A percentile compares a stretch with the other conserved stretches of the same genome.
phyloP scores from a whole-genome alignment of 2,329 filamentous ascomycete species.

The Diaporthe citriasiana region DNA sequence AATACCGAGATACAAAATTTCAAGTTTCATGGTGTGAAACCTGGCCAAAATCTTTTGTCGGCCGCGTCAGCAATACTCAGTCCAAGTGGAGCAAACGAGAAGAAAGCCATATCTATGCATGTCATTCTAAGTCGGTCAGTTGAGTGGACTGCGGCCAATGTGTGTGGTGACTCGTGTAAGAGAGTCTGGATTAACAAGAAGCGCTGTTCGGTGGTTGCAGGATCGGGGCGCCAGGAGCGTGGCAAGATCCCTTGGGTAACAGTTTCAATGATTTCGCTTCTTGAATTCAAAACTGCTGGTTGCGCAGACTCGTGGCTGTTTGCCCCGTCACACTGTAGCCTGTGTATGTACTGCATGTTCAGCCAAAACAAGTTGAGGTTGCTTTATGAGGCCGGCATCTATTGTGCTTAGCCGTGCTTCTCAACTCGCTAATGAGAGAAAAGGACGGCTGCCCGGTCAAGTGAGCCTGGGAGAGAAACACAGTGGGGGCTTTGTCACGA shows the following conservation, averaged over 20 bases:
- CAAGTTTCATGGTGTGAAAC: constrained; percentile 9
- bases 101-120: neutral
- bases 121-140: neutral
- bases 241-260: neutral
- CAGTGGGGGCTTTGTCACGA: neutral
- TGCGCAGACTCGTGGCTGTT: neutral
- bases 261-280: neutral
- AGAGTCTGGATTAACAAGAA: neutral
- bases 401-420: neutral
- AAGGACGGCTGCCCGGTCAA: neutral
- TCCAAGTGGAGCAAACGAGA: neutral
- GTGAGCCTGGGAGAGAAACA: too few relatives aligned
- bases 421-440: neutral
- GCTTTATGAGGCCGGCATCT: neutral
- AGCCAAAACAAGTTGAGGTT: neutral
- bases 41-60: neutral
- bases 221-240: neutral
- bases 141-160: neutral
- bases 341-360: neutral
- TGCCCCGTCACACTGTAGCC: neutral
- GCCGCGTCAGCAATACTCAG: neutral
- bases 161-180: too few relatives aligned
- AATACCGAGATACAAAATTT: neutral
- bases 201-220: neutral
- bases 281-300: neutral